Conservation (phyloP, 345 rosid genomes). For the Geranium brycei region DNA sequence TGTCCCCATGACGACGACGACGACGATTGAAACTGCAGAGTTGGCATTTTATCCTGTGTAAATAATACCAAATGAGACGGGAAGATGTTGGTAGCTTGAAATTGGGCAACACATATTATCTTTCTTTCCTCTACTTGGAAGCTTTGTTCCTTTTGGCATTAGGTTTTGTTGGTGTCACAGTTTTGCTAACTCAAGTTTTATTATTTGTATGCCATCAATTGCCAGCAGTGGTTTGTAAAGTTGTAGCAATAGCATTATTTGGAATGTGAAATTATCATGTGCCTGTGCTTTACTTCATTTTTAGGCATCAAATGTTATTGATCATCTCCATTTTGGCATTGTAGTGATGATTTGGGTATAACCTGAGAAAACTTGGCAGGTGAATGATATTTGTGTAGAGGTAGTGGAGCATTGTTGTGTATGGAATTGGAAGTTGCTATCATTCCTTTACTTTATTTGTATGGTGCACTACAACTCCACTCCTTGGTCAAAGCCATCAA, state of each 20-base stretch:
- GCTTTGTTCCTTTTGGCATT: slow-evolving; percentile 19
- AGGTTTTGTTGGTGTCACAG: slow-evolving; percentile 21
- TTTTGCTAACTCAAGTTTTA: slow-evolving; percentile 25
- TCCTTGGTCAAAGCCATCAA: too few relatives aligned
- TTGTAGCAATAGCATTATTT: slow-evolving; percentile 13
- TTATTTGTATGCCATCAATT: slow-evolving; percentile 8
- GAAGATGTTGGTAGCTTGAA: slow-evolving; percentile 14
- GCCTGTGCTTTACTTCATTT: too few relatives aligned
- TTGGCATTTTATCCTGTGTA: slow-evolving; percentile 17
- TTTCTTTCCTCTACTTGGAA: slow-evolving; percentile 12
- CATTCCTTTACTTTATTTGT: too few relatives aligned
- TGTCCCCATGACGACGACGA: too few relatives aligned
- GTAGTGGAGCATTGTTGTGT: too few relatives aligned
- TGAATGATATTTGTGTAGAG: too few relatives aligned
- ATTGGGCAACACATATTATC: slow-evolving; percentile 12
- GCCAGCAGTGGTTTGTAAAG: slow-evolving; percentile 17
- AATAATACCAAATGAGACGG: slow-evolving; percentile 33
- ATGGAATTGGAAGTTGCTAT: too few relatives aligned
- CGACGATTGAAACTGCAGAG: background rate
- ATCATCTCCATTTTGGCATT: too few relatives aligned
- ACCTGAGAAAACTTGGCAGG: too few relatives aligned
- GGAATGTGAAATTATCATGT: background rate
- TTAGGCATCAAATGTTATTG: too few relatives aligned
- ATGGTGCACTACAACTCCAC: too few relatives aligned
- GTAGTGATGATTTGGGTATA: too few relatives aligned